Conservation (phyloP, 2,329 filamentous ascomycete genomes). For the Fusarium anthophilum region DNA sequence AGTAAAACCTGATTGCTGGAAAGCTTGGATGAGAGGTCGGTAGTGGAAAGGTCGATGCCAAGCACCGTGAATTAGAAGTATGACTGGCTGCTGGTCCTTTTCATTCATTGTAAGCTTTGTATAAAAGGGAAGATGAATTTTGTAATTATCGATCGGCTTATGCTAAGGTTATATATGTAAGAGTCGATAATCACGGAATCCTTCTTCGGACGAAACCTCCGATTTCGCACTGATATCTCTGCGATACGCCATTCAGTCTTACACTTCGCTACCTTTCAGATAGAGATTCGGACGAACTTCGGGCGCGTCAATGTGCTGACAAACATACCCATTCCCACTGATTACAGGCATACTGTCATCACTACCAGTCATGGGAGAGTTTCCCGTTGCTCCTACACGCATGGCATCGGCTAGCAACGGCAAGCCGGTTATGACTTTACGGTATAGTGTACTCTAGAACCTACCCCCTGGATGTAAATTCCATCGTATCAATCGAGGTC, state of each 20-base stretch:
- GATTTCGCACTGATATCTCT: background rate
- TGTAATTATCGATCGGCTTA: too few species aligned
- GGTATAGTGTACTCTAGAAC: rapidly evolving
- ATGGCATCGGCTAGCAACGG: background rate
- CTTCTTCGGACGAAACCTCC: background rate
- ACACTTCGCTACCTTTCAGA: background rate
- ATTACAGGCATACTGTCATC: background rate
- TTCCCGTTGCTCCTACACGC: background rate
- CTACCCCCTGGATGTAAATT: background rate
- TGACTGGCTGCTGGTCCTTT: background rate
- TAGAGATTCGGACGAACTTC: background rate
- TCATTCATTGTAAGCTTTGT: background rate
- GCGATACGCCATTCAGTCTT: too few species aligned
- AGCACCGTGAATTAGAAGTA: constrained; percentile 28
- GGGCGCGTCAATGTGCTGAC: background rate
- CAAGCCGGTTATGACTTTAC: too few species aligned
- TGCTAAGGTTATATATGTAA: background rate
- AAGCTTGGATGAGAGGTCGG: constrained; percentile 5
- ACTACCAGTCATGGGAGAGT: background rate
- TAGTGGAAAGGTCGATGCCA: constrained; percentile 32
- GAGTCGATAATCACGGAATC: background rate
- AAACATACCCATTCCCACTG: background rate
- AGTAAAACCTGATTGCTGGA: constrained; percentile 5
- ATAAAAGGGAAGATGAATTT: rapidly evolving
- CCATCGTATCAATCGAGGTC: too few species aligned